Percentiles rank a stretch among this genome's conserved stretches.
These are phyloP conservation scores for Eucalyptus tenuipes DNA, from an alignment of 345 rosid species.

Conservation along the genomic window DNA sequence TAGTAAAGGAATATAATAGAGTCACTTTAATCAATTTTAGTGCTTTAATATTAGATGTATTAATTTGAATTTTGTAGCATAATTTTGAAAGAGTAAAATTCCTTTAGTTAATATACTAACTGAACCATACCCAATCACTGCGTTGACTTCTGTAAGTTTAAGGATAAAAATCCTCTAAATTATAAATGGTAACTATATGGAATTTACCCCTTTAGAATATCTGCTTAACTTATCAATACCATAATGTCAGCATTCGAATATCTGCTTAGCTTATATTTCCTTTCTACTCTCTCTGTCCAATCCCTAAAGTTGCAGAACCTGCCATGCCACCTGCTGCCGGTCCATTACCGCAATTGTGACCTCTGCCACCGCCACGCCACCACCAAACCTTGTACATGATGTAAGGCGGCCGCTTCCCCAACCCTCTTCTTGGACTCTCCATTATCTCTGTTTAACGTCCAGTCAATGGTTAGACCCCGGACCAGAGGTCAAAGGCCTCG, in stretches of 20 bases:
- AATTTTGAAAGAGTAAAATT: not conserved
- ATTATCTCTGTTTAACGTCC: not conserved
- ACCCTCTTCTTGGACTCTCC: not conserved
- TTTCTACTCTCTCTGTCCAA: not conserved
- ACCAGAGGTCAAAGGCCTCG: not conserved
- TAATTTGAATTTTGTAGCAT: not conserved
- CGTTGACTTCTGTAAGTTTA: not conserved
- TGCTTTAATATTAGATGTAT: not conserved
- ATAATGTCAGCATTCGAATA: not conserved
- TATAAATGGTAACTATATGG: not conserved
- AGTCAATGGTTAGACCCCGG: not conserved
- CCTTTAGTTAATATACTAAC: not conserved
- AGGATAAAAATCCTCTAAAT: not conserved
- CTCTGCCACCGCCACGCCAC: not conserved
- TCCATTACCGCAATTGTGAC: not conserved
- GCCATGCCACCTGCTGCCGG: not conserved
- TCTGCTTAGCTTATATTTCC: not conserved
- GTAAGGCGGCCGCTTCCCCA: not conserved
- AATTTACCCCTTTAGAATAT: not conserved
- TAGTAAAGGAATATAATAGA: not conserved
- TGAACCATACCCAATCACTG: not conserved
- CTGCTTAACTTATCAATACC: not conserved
- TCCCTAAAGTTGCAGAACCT: not conserved
- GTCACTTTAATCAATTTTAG: not conserved
- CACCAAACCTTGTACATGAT: not conserved